Percentiles rank a stretch among this genome's conserved stretches.
phyloP scores from a whole-genome alignment of 306 rosid species.

The Prunus armeniaca region DNA sequence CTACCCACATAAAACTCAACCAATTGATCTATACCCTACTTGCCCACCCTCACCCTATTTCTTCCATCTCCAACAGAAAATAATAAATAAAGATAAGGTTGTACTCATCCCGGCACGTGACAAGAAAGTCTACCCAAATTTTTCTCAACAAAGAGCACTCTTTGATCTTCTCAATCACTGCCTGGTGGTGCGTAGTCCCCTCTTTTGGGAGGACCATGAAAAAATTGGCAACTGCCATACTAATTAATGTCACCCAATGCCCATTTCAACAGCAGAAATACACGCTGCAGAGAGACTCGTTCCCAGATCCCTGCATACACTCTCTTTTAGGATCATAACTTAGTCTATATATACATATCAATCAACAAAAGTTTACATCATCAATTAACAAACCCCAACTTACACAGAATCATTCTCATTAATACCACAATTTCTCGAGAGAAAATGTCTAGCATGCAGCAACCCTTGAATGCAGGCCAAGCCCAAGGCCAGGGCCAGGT shows the following conservation, averaged over 20 bases:
- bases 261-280: constrained; percentile 39
- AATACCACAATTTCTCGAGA: background rate
- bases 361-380: background rate
- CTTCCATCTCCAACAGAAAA: too few species aligned
- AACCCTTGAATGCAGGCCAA: constrained; percentile 44
- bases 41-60: too few species aligned
- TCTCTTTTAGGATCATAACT: background rate
- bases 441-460: constrained; percentile 57
- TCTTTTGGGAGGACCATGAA: constrained; percentile 15
- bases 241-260: background rate
- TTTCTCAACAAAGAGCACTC: background rate
- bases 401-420: background rate
- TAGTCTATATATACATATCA: background rate
- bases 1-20: rapidly evolving
- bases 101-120: background rate
- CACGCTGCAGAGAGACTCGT: constrained; percentile 7
- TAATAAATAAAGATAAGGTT: too few species aligned
- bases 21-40: too few species aligned
- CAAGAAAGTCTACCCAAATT: background rate
- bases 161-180: background rate
- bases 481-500: constrained; percentile 29
- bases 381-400: background rate
- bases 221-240: background rate
- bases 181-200: constrained; percentile 6
- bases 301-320: background rate